phyloP scores from a whole-genome alignment of 306 rosid genomes.

The Medicago ruthenica region DNA sequence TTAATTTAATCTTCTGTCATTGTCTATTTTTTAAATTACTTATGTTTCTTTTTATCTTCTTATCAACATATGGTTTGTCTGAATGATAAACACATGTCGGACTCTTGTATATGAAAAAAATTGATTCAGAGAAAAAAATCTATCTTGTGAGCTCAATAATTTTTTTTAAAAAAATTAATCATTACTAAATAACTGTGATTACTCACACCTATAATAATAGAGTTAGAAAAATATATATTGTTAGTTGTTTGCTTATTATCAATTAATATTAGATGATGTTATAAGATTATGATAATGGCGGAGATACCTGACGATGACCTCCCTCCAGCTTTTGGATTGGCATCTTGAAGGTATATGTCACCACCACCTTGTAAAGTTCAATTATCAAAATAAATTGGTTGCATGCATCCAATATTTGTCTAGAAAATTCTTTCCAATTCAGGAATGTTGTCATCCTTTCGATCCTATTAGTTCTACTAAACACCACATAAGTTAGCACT shows the following conservation, averaged over 20 bases:
- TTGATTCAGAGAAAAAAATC: background rate
- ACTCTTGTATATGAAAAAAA: background rate
- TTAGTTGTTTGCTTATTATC: conserved; percentile 1
- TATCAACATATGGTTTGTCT: no score
- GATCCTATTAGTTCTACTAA: conserved; percentile 15
- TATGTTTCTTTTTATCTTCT: no score
- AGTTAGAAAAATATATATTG: background rate
- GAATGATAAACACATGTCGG: no score
- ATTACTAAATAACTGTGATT: no score
- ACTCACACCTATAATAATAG: background rate
- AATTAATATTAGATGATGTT: conserved; percentile 1
- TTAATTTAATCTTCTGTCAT: conserved; percentile 33
- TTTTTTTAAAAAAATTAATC: no score
- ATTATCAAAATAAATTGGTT: conserved; percentile 19
- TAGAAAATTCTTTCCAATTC: conserved; percentile 29
- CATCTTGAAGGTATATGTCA: conserved; percentile 42
- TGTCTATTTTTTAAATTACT: background rate
- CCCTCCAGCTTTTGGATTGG: conserved; percentile 34
- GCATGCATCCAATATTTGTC: conserved; percentile 27
- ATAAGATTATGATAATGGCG: conserved; percentile 32
- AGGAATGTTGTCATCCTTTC: conserved; percentile 26
- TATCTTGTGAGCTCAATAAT: no score
- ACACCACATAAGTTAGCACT: conserved; percentile 33
- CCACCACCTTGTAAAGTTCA: conserved; percentile 36
- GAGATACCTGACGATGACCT: conserved; percentile 46